Base-by-base conservation (phyloP, 495 filamentous ascomycete species). In the Penicillium angulare region DNA sequence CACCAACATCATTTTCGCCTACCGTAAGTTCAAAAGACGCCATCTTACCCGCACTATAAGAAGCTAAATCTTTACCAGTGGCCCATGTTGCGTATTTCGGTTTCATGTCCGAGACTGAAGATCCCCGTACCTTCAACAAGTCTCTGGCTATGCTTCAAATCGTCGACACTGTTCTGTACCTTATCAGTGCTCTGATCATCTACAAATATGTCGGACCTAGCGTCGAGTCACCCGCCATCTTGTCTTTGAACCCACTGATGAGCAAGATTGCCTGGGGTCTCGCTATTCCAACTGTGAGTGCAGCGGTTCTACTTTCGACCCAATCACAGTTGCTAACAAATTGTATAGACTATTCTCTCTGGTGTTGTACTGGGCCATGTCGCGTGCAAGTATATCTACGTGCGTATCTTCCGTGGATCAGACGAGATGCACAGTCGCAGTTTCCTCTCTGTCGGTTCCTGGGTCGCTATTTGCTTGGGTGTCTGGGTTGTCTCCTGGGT, bases 61-160 rank as follows among this genome's bases (percentile, higher is more conserved):
- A 21, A 17, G 8, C 12, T 15, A 15, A 32, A 29, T 26, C 22
- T 31, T 9, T n/a, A 43, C n/a, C 39, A 72, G 79, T 85, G 67
- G 73, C 86, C 50, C 79, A 89, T 71, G 72, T 87, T 60, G 79
- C 86, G 56, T 86, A 87, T 66, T 88, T 92, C 68, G 79, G 75
- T 41, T 85, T 92, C 69, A 86, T 89, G 63, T 82, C 85, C 33
- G 88, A 92, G 65, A 83, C 88, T 67, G 79, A 84, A 59, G 80
- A 83, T 0, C 85, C 85, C 0, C 60, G 66, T 17, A 80, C 86
- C 50, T 89, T 80, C 60, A 72, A 74, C 47, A 88, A 87, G 65
- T 77, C 87, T 0, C 78, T 90, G 20, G 74, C 74, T 24, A 63
- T 82, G 41, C 80, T 88, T 2, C 85, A 87, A 57, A 61, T 77